These are phyloP conservation scores for Candida pseudoviswanathii DNA, from an alignment of 1,139 yeast genomes.

Conservation along the genomic window DNA sequence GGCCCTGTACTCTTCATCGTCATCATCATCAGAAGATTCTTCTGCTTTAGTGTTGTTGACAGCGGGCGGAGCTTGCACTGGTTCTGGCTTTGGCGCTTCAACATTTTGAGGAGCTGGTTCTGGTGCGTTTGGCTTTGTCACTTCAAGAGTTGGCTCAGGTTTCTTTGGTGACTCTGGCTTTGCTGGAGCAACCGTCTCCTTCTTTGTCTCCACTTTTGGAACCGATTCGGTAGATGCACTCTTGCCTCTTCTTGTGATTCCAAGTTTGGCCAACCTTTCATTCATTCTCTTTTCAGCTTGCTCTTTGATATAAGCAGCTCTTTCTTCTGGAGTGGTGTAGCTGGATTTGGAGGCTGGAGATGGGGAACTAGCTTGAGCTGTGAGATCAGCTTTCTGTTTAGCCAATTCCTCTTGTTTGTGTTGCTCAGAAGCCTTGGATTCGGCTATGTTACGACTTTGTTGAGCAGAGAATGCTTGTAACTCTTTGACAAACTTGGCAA, in stretches of 20 bases:
- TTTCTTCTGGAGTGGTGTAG: constrained; percentile 56
- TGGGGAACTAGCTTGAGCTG: constrained; percentile 14
- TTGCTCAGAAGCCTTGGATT: constrained; percentile 10
- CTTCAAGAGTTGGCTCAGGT: constrained; percentile 6
- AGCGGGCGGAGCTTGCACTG: constrained; percentile 6
- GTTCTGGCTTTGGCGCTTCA: constrained; percentile 7
- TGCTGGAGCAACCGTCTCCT: background rate
- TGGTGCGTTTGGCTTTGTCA: constrained; percentile 1
- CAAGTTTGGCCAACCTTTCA: constrained; percentile 84
- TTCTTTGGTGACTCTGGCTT: background rate
- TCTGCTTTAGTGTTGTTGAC: constrained; percentile 7
- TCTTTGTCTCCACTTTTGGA: constrained; percentile 1
- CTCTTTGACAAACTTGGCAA: constrained; percentile 61
- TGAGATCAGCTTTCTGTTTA: constrained; percentile 8
- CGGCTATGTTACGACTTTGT: constrained; percentile 12
- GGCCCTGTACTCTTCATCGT: constrained; percentile 50
- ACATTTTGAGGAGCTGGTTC: constrained; percentile 7
- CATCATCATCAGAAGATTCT: constrained; percentile 33
- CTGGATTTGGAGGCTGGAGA: constrained; percentile 14
- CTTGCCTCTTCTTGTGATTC: constrained; percentile 45
- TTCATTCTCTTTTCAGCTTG: constrained; percentile 91
- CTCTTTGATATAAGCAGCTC: constrained; percentile 84
- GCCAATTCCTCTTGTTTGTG: constrained; percentile 4
- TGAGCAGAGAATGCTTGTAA: constrained; percentile 35
- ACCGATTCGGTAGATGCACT: constrained; percentile 9